phyloP scores from a whole-genome alignment of 495 filamentous ascomycete species.

The Peziza echinospora region DNA sequence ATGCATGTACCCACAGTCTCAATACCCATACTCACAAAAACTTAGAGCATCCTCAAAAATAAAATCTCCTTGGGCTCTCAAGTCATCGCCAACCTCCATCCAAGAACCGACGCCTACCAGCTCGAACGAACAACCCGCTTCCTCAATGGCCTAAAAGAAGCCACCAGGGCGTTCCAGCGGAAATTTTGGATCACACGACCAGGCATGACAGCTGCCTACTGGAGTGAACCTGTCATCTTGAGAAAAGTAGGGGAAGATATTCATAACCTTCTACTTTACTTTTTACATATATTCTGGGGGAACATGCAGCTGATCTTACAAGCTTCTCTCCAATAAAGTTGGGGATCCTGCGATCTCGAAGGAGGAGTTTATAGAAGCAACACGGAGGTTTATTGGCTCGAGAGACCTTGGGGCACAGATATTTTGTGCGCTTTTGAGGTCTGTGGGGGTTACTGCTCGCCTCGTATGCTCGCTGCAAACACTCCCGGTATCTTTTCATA shows the following conservation, averaged over 20 bases:
- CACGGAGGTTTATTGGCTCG: conserved; percentile 45
- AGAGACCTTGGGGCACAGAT: conserved; percentile 78
- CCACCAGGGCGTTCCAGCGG: conserved; percentile 39
- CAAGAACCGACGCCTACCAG: conserved; percentile 27
- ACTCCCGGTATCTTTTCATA: conserved; percentile 33
- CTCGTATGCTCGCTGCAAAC: conserved; percentile 83
- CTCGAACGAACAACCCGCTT: conserved; percentile 44
- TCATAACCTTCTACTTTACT: neutral
- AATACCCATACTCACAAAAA: no score
- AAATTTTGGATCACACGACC: conserved; percentile 39
- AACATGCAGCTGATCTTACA: neutral
- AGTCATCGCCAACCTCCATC: conserved; percentile 28
- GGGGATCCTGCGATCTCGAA: conserved; percentile 27
- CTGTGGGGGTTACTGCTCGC: conserved; percentile 56
- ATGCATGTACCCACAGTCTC: no score
- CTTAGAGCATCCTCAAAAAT: no score
- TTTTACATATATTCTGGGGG: no score
- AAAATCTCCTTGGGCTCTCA: no score
- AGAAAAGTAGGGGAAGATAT: conserved; percentile 30
- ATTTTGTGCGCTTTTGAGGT: conserved; percentile 67
- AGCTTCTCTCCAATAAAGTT: conserved; percentile 6
- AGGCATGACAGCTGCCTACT: conserved; percentile 8
- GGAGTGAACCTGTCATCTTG: conserved; percentile 29
- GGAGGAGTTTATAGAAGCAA: conserved; percentile 47
- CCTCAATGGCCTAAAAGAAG: conserved; percentile 51